Evolutionary conservation across 192 early-diverging fungal species (phyloP).

Genomic region (Spinellus fusiger): DNA sequence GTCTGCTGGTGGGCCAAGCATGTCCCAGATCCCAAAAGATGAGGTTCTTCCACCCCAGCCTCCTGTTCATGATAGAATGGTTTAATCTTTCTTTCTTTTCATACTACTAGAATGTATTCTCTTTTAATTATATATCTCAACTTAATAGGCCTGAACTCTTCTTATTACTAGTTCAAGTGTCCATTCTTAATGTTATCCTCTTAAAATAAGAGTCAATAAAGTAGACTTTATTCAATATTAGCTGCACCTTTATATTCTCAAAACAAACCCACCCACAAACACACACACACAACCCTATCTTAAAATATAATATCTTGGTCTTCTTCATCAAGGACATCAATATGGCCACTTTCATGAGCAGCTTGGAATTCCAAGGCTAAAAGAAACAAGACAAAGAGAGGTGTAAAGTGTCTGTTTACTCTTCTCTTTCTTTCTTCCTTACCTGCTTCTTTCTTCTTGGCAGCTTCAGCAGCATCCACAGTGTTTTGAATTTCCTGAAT

Average conservation of each 20-base stretch:
- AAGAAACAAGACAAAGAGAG: not conserved
- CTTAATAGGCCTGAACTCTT: too few relatives aligned
- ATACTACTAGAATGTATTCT: not conserved
- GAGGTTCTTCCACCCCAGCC: not conserved
- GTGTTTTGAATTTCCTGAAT: slow-evolving; percentile 46
- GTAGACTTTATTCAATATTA: too few relatives aligned
- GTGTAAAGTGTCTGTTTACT: not conserved
- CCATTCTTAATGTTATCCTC: too few relatives aligned
- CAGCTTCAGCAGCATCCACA: slow-evolving; percentile 3
- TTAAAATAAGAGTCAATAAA: too few relatives aligned
- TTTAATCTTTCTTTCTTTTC: not conserved
- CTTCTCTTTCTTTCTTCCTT: slow-evolving; percentile 2
- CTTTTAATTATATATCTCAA: not conserved
- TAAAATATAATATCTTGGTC: slow-evolving; percentile 27
- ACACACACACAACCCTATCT: too few relatives aligned
- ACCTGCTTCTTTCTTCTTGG: slow-evolving; percentile 8
- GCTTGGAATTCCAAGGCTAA: slow-evolving; percentile 11
- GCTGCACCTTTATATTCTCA: too few relatives aligned
- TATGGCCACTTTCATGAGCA: slow-evolving; percentile 28
- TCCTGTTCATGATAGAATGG: not conserved
- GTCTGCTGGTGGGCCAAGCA: not conserved
- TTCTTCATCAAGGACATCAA: slow-evolving; percentile 29
- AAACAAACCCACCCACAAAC: too few relatives aligned
- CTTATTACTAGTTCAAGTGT: too few relatives aligned
- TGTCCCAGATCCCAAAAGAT: not conserved